phyloP scores from a whole-genome alignment of 2,329 filamentous ascomycete species.

The Aspergillus bombycis region DNA sequence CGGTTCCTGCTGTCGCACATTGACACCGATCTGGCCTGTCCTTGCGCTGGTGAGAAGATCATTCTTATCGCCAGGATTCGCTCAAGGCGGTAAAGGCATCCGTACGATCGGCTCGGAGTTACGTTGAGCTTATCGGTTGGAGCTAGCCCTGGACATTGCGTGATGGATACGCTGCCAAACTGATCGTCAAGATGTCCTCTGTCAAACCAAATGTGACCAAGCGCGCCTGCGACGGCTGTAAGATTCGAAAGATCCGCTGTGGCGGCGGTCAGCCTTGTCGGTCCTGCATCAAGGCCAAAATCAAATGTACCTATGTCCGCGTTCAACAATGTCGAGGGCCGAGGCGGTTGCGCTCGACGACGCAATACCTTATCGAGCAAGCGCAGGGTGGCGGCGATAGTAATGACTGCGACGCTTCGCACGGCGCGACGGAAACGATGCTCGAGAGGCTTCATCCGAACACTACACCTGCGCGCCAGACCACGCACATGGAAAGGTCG shows the following conservation, averaged over 20 bases:
- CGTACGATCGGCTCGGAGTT: background rate
- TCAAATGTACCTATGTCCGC: slow-evolving; percentile 56
- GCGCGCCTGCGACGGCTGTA: slow-evolving; percentile 56
- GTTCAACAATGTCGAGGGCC: slow-evolving; percentile 51
- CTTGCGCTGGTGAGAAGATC: background rate
- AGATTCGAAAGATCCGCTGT: slow-evolving; percentile 58
- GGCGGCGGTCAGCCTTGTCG: slow-evolving; percentile 52
- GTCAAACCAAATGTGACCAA: slow-evolving; percentile 29
- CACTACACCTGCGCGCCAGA: background rate
- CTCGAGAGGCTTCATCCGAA: background rate
- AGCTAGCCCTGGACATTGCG: background rate
- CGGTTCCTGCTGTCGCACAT: background rate
- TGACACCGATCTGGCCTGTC: background rate
- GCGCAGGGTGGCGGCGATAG: slow-evolving; percentile 10
- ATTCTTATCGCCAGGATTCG: background rate
- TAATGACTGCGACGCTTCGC: background rate
- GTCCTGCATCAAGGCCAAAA: slow-evolving; percentile 48
- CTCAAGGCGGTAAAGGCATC: background rate
- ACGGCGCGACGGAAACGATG: no score
- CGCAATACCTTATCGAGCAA: slow-evolving; percentile 27
- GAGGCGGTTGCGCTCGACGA: slow-evolving; percentile 39
- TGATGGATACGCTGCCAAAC: background rate
- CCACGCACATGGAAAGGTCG: background rate
- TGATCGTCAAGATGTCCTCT: slow-evolving; percentile 15
- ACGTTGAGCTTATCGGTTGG: background rate